Evolutionary conservation across 139 green algal genomes (phyloP).

Genomic region (Coelastrella sp.): DNA sequence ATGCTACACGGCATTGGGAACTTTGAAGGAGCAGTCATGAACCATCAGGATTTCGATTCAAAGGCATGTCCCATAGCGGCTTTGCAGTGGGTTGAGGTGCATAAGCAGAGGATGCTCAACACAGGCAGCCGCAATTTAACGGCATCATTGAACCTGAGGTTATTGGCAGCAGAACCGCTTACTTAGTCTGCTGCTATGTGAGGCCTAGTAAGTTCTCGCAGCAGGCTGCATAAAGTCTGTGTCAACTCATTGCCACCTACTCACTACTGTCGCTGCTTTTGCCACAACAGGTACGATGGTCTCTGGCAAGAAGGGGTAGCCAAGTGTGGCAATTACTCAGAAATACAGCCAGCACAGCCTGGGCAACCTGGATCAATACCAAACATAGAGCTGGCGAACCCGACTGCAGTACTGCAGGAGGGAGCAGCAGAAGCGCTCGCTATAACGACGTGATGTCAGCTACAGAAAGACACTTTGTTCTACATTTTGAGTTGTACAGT

Average conservation of each 20-base stretch:
- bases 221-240: not conserved
- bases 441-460: not conserved
- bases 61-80: too few relatives aligned
- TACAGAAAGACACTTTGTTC: not conserved
- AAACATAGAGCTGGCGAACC: constrained; percentile 53
- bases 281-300: constrained; percentile 44
- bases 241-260: not conserved
- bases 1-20: not conserved
- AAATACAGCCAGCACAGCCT: constrained; percentile 62
- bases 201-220: not conserved
- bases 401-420: constrained; percentile 56
- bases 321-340: constrained; percentile 64
- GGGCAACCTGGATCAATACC: constrained; percentile 61
- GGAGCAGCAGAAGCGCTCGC: constrained; percentile 14
- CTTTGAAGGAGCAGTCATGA: too few relatives aligned
- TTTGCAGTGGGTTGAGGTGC: too few relatives aligned
- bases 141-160: too few relatives aligned
- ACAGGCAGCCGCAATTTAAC: too few relatives aligned
- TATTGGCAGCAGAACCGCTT: too few relatives aligned
- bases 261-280: not conserved
- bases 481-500: not conserved
- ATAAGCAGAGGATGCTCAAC: too few relatives aligned
- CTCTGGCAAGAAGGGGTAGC: constrained; percentile 52
- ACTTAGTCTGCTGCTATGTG: too few relatives aligned
- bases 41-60: too few relatives aligned